Evolutionary conservation across 2,329 filamentous ascomycete genomes (phyloP).

Genomic region (Basipetospora chlamydospora): DNA sequence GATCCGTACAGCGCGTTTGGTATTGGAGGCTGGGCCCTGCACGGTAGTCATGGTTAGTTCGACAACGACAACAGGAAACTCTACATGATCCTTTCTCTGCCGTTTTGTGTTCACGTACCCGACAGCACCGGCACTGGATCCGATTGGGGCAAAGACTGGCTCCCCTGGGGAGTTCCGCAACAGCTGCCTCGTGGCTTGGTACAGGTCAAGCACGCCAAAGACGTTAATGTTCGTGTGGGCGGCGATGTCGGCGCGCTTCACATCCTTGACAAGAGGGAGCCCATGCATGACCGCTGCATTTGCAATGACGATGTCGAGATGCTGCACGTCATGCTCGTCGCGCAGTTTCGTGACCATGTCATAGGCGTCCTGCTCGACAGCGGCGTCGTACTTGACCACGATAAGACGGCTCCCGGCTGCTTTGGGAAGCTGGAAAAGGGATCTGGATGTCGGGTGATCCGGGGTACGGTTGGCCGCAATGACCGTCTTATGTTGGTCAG

Average conservation of each 20-base stretch:
- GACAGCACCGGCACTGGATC: slow-evolving; percentile 15
- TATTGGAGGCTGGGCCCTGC: slow-evolving; percentile 11
- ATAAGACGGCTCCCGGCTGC: slow-evolving; percentile 21
- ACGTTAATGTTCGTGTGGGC: slow-evolving; percentile 27
- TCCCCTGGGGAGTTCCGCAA: slow-evolving; percentile 16
- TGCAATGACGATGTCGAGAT: slow-evolving; percentile 36
- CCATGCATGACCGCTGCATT: slow-evolving; percentile 30
- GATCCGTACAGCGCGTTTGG: slow-evolving; percentile 26
- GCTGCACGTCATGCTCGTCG: slow-evolving; percentile 17
- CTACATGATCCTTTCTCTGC: no score
- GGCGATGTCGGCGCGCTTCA: slow-evolving; percentile 20
- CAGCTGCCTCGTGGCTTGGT: slow-evolving; percentile 27
- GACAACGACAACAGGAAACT: no score
- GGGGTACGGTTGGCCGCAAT: slow-evolving; percentile 25
- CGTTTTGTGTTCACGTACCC: no score
- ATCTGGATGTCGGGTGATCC: slow-evolving; percentile 11
- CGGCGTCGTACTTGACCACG: slow-evolving; percentile 26
- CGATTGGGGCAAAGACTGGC: slow-evolving; percentile 24
- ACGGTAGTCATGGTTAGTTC: no score
- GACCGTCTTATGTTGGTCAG: slow-evolving; percentile 15
- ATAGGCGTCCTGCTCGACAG: slow-evolving; percentile 17
- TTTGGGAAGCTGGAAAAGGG: slow-evolving; percentile 20
- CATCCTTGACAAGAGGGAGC: slow-evolving; percentile 17
- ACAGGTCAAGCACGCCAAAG: slow-evolving; percentile 24
- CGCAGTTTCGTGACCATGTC: slow-evolving; percentile 17